Conservation (phyloP, 1,284 basidiomycete species). For the Cutaneotrichosporon dermatis region DNA sequence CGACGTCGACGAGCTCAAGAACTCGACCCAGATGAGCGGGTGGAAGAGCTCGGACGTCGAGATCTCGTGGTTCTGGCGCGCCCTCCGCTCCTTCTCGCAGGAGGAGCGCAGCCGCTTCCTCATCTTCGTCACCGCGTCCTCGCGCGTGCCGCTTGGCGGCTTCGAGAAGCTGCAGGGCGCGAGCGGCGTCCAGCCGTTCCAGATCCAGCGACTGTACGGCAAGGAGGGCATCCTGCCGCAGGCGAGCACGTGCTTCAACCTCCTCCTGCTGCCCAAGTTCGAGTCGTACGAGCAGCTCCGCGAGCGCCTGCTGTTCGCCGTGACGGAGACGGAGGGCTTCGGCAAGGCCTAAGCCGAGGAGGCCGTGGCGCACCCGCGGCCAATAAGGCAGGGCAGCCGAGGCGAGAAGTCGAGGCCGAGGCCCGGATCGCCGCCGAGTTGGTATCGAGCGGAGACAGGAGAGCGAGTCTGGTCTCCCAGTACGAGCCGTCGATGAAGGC, state of each 20-base stretch:
- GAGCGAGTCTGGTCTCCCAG: no score
- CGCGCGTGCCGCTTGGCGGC: conserved; percentile 87
- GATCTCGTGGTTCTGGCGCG: conserved; percentile 99
- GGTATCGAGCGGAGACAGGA: no score
- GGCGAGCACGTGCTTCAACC: conserved; percentile 49
- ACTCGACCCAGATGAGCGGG: conserved; percentile 56
- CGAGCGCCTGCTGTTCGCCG: conserved; percentile 78
- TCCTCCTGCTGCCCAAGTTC: conserved; percentile 77
- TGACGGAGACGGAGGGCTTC: conserved; percentile 91
- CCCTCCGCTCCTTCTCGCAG: conserved; percentile 93
- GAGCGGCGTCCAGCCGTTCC: conserved; percentile 91
- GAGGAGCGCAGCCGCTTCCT: conserved; percentile 93
- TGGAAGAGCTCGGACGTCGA: conserved; percentile 69
- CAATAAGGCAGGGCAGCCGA: no score
- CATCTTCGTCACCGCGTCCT: conserved; percentile 91
- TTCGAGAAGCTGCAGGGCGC: conserved; percentile 91
- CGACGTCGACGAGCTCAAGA: conserved; percentile 96
- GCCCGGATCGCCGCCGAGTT: no score
- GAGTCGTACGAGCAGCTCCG: conserved; percentile 90
- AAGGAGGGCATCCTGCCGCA: conserved; percentile 47
- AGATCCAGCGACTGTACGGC: conserved; percentile 73
- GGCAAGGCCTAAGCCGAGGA: conserved; percentile 54
- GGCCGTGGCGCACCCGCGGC: no score
- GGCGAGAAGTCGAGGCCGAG: background rate
- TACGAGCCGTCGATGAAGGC: no score